Evolutionary conservation across 192 early-diverging fungal genomes (phyloP).

Genomic region (Backusella morwellensis): DNA sequence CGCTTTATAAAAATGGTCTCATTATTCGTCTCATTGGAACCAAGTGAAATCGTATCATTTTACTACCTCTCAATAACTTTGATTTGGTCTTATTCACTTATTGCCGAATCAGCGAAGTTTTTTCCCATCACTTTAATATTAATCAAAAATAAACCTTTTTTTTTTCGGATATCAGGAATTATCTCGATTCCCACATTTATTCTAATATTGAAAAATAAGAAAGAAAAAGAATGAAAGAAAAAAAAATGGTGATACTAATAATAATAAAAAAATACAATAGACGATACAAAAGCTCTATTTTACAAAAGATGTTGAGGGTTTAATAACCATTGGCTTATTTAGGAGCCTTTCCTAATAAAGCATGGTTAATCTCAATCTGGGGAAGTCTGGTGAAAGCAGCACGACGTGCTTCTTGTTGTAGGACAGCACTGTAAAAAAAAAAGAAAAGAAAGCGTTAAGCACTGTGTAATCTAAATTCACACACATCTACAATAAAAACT

Average conservation of each 20-base stretch:
- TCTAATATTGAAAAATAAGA: neutral
- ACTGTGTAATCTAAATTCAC: neutral
- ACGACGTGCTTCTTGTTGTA: slow-evolving; percentile 62
- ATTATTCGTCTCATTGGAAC: too few species aligned
- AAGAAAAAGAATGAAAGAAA: neutral
- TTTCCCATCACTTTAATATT: neutral
- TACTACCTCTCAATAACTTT: too few species aligned
- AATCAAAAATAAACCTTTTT: neutral
- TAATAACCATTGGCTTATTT: neutral
- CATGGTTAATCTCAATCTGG: slow-evolving; percentile 37
- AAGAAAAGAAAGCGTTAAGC: neutral
- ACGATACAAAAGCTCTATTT: neutral
- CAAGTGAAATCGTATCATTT: too few species aligned
- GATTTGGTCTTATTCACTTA: neutral
- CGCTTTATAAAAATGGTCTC: too few species aligned
- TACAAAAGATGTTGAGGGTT: neutral
- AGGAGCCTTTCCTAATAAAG: slow-evolving; percentile 25
- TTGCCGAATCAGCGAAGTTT: neutral
- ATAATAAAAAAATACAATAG: neutral
- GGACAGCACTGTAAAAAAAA: slow-evolving; percentile 42
- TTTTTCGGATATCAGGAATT: neutral
- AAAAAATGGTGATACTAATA: neutral
- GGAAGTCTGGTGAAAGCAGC: slow-evolving; percentile 50
- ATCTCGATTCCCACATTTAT: neutral
- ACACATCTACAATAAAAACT: neutral